phyloP scores from a whole-genome alignment of 164 flowering plant genomes.

The Amborella trichopoda region DNA sequence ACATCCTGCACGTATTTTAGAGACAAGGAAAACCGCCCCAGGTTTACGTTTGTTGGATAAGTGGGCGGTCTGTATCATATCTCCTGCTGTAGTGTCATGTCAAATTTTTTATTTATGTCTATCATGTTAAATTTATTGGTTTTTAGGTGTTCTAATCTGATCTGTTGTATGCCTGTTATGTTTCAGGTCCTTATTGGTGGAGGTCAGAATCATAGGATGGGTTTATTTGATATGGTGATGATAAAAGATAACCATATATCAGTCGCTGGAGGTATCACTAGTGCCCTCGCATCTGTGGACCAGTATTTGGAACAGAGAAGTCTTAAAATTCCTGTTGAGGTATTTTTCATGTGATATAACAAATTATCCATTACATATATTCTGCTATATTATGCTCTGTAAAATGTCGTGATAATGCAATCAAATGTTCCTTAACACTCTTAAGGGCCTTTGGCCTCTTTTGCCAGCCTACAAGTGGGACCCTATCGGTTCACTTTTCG shows the following conservation, averaged over 20 bases:
- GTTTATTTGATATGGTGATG: constrained; percentile 95
- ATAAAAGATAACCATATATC: constrained; percentile 96
- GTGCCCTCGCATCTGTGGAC: constrained; percentile 72
- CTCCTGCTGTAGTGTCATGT: constrained; percentile 11
- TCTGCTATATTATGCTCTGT: too few species aligned
- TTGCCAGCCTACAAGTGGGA: too few species aligned
- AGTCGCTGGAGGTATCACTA: constrained; percentile 63
- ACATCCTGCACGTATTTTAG: constrained; percentile 67
- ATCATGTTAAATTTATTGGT: neutral
- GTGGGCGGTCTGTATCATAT: constrained; percentile 72
- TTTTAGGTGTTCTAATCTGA: neutral
- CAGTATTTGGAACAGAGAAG: constrained; percentile 45
- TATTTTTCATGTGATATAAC: too few species aligned
- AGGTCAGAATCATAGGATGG: constrained; percentile 86
- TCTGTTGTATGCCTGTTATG: constrained; percentile 4
- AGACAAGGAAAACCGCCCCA: constrained; percentile 98
- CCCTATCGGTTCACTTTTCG: too few species aligned
- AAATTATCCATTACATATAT: too few species aligned
- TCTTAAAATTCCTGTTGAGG: constrained; percentile 90
- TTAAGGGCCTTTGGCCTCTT: too few species aligned
- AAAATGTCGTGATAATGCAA: too few species aligned
- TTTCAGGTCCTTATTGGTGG: constrained; percentile 89
- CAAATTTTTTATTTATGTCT: too few species aligned
- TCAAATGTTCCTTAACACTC: too few species aligned
- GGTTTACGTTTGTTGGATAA: constrained; percentile 95